phyloP scores from a whole-genome alignment of 805 yeast species.

The Ogataea angusta region DNA sequence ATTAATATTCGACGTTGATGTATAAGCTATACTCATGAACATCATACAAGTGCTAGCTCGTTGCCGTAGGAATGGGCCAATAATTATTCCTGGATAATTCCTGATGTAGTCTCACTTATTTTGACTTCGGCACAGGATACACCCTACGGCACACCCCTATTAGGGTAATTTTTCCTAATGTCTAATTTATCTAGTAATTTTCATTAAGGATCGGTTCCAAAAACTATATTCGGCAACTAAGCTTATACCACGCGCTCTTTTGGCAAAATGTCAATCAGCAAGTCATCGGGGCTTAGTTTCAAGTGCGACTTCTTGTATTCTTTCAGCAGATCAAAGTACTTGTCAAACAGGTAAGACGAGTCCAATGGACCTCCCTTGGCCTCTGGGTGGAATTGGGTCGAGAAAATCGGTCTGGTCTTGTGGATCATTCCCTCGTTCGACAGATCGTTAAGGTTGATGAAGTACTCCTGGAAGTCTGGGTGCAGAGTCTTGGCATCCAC shows the following conservation, averaged over 20 bases:
- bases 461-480: constrained; percentile 78
- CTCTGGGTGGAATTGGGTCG: constrained; percentile 98
- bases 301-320: constrained; percentile 48
- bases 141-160: too few relatives aligned
- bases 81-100: too few relatives aligned
- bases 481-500: constrained; percentile 81
- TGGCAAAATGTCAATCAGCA: constrained; percentile 61
- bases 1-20: too few relatives aligned
- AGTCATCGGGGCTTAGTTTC: constrained; percentile 40
- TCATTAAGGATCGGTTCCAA: constrained; percentile 5
- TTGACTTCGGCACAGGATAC: too few relatives aligned
- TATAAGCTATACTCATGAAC: too few relatives aligned
- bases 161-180: too few relatives aligned
- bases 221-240: neutral
- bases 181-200: neutral
- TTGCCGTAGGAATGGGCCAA: too few relatives aligned
- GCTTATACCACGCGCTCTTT: constrained; percentile 56
- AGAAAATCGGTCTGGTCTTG: constrained; percentile 79
- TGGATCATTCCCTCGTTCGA: constrained; percentile 98
- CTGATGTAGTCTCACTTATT: too few relatives aligned
- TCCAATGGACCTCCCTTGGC: constrained; percentile 99
- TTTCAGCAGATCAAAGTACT: constrained; percentile 69
- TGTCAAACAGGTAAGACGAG: constrained; percentile 86
- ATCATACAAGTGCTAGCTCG: too few relatives aligned
- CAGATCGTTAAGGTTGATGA: constrained; percentile 89